Evolutionary conservation across 495 filamentous ascomycete species (phyloP), one percentile per base, ranked within the genome.

Genomic region (Friedmanniomyces endolithicus): DNA sequence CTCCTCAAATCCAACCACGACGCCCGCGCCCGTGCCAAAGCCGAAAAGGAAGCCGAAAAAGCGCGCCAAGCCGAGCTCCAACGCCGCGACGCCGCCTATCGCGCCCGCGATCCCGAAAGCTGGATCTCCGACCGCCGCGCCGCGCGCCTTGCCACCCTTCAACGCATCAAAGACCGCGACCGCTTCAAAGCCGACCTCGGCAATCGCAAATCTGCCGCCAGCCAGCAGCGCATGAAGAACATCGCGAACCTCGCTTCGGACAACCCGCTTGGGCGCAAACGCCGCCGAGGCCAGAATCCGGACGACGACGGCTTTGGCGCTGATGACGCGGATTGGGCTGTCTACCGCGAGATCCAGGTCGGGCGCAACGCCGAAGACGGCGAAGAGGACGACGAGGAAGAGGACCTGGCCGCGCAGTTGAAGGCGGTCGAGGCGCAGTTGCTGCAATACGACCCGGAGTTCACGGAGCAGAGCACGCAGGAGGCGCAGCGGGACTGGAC

Each of bases 171-270:
- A 67, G 94, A 97, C 54, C 82, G 90, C 27, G 87, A 95, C 56
- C 78, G 92, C 22, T 76, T 96, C 50, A 95, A 92, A 68, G 84
- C 85, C 0, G 92, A 98, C 62, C 76, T 96, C 0, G 88, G 89
- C 24, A 95, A 97, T 66, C 85, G 92, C 57, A 98, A 98, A 67
- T 95, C 89, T 0, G 78, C 96, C 11, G 94, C 94, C 11, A 88
- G 81, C 52, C 92, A 96, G 63, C 88, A 92, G 73, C 86, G 92
- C 27, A 98, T 98, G 92, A 96, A 97, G 71, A 88, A 80, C 16
- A 84, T 98, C n/a, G 94, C 92, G 39, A 95, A 94, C 61, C 83
- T 98, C 1, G 92, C 92, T 16, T 88, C 90, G 0, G 92, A 98
- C 68, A 82, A 81, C 19, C 90, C 90, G 0, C 69, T 71, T 6